A percentile compares a stretch with the other conserved stretches of the same genome.
phyloP scores from a whole-genome alignment of 2,329 filamentous ascomycete genomes.

The Alternaria viburni region DNA sequence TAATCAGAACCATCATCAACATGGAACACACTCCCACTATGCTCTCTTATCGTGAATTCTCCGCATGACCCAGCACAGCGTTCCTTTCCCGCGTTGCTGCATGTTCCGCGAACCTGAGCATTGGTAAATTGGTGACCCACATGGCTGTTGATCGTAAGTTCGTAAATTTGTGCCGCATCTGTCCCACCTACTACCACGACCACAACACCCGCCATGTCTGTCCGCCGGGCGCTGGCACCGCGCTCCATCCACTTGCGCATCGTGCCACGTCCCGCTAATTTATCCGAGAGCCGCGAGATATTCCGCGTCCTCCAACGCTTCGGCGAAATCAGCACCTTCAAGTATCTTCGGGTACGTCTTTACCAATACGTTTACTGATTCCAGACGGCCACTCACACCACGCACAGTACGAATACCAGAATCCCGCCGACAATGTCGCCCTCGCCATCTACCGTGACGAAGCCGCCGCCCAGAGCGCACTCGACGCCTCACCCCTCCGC shows the following conservation, averaged over 20 bases:
- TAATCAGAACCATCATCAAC: constrained; percentile 18
- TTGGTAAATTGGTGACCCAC: constrained; percentile 31
- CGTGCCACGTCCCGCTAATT: constrained; percentile 53
- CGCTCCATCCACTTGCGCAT: constrained; percentile 57
- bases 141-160: constrained; percentile 14
- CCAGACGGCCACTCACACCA: background rate
- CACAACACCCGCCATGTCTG: constrained; percentile 32
- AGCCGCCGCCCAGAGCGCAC: constrained; percentile 49
- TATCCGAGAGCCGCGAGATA: constrained; percentile 59
- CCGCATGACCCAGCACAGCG: constrained; percentile 17
- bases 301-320: constrained; percentile 56
- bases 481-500: constrained; percentile 54
- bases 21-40: background rate
- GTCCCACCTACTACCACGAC: background rate
- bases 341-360: constrained; percentile 48
- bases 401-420: constrained; percentile 52
- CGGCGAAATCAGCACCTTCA: constrained; percentile 57
- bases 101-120: constrained; percentile 19
- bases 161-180: constrained; percentile 1
- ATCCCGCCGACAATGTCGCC: constrained; percentile 50
- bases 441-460: constrained; percentile 56
- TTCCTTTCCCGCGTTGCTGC: constrained; percentile 24
- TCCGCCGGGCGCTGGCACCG: constrained; percentile 40
- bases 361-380: background rate
- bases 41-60: background rate